Evolutionary conservation across 2,329 filamentous ascomycete species (phyloP).

Genomic region (Fusarium metavorans): DNA sequence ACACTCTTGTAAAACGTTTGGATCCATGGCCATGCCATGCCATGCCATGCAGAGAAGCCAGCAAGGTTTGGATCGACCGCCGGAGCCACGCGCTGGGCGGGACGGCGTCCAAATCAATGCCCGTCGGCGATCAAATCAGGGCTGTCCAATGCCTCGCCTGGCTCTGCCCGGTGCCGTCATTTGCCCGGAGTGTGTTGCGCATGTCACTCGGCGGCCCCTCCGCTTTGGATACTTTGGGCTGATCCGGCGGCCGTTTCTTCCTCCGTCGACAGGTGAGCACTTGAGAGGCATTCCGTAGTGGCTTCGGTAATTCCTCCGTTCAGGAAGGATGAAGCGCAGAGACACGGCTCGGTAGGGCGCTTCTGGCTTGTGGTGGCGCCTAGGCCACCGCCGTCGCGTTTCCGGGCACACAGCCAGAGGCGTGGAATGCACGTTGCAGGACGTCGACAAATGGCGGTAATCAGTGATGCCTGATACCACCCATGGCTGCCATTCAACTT

Average conservation of each 20-base stretch:
- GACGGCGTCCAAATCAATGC: constrained; percentile 2
- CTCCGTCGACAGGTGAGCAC: background rate
- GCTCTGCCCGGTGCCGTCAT: constrained; percentile 23
- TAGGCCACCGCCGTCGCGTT: constrained; percentile 9
- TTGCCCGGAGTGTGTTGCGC: constrained; percentile 19
- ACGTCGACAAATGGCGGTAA: constrained; percentile 14
- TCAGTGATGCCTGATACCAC: background rate
- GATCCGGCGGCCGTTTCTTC: background rate
- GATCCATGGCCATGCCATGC: constrained; percentile 21
- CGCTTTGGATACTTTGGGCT: constrained; percentile 5
- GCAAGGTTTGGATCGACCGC: constrained; percentile 29
- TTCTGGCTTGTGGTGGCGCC: constrained; percentile 10
- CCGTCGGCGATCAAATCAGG: constrained; percentile 13
- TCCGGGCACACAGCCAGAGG: background rate
- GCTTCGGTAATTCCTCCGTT: background rate
- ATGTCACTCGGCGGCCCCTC: constrained; percentile 28
- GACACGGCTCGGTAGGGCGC: background rate
- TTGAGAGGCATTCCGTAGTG: background rate
- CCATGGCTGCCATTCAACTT: background rate
- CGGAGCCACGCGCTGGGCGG: constrained; percentile 9
- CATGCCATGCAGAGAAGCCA: constrained; percentile 18
- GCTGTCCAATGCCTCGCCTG: background rate
- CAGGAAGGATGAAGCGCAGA: background rate
- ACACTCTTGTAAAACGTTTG: constrained; percentile 15
- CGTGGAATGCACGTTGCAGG: constrained; percentile 1